Evolutionary conservation across 2,329 filamentous ascomycete species (phyloP), one percentile per base, ranked within the genome.

Genomic region (Calonectria henricotiae): DNA sequence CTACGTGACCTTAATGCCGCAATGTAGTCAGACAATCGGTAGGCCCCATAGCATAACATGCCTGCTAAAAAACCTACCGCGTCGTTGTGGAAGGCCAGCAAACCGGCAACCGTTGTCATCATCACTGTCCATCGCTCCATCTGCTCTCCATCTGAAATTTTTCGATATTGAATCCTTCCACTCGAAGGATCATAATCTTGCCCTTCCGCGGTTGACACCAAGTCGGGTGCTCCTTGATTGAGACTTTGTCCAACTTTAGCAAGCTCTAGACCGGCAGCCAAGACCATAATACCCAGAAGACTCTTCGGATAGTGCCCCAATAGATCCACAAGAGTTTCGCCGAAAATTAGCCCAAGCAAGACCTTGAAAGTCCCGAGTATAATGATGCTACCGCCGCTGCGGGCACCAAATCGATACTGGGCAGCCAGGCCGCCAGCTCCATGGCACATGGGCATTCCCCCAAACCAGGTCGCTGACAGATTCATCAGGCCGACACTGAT

Each of bases 381-480:
- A 64, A 98, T 90, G 71, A 98, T 88, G 75, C 92, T 95, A 0
- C 94, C 90, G 11, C 96, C 96, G 69, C 94, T 97, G 58, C 96
- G 91, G 5, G 96, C 95, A 0, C 96, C 96, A 75, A 98, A 98
- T 5, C 94, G 91, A 80, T 94, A 94, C 80, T 98, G 96, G 0
- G 93, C 96, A 5, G 96, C 96, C 0, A 98, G 86, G 0, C 96
- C 96, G 2, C 96, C 96, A 0, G 94, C 94, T 5, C 96, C 96
- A 80, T 98, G 96, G 79, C 96, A 98, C 4, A 96, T 91, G 3
- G 96, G 96, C 96, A 98, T 98, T 5, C 93, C 93, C 58, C 95
- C 95, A 77, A 98, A 97, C 93, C 94, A 97, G 77, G 94, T 95
- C 17, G 93, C 93, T 1, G 93, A 81, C 4, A 98, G 84, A 79